Evolutionary conservation across 768 basidiomycete species (phyloP), one percentile per base, ranked within the genome.

Genomic region (Trichaptum fuscoviolaceum): DNA sequence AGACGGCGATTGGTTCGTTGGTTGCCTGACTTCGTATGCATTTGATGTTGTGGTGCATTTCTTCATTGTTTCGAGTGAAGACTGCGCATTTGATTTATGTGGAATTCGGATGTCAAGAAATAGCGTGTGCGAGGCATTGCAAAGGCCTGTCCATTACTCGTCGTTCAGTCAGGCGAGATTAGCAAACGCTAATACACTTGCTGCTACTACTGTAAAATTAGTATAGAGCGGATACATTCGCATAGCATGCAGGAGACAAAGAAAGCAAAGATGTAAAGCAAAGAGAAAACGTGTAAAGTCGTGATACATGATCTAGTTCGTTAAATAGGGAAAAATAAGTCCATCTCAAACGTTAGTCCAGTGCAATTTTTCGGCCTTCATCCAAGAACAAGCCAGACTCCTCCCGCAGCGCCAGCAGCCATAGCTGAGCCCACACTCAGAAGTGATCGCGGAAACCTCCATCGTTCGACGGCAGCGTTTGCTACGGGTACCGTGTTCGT

Each of bases 301-400:
- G 42, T 52, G 3, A 52, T 52, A 52, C 42, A 52, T 52, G 20
- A 20, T 52, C 42, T 52, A 52, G 42, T 52, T 52, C 42, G 42
- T 52, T 52, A 52, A 52, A 52, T 52, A 52, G 42, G 20, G 12
- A 52, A 52, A 52, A 52, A 6, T 52, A 52, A 20, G 5, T 2
- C 10, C 20, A 4, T 5, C 3, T 20, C 12, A 52, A 52, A 12
- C 15, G 42, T 12, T 6, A 52, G 42, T 52, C 42, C 42, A 20
- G 12, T 52, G 20, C n/a, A n/a, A 20, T 5, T 52, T 52, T 52
- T 20, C 15, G 20, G 15, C 20, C 42, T 15, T 61, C 17, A 61
- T 61, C 59, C 10, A 18, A 75, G 52, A 61, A 78, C 64, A 20
- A 78, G 34, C 77, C 77, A 78, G 36, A 67, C 72, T n/a, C 76